Base-by-base conservation (phyloP, 208 protist genomes). In the Wallacemonas sp. region DNA sequence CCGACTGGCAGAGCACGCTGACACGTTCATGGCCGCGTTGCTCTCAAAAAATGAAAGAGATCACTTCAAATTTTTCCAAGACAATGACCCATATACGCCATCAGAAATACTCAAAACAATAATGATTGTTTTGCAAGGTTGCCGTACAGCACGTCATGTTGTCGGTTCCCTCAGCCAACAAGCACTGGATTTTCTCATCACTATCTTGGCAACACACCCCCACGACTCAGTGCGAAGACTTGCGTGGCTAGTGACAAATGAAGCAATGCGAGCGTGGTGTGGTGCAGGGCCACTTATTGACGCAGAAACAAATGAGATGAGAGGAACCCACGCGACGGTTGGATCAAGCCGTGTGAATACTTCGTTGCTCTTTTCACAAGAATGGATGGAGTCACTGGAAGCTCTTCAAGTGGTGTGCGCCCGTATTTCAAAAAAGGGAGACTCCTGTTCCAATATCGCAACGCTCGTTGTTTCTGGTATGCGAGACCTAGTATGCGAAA, bases 51-150 rank as follows among this genome's bases (percentile, higher is more conserved):
- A 67, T 24, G 79, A 86, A 19, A 64, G 63, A 6, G 83, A 90
- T 41, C 80, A 93, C 69, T 80, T 59, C 45, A 59, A 72, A 4
- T 94, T 94, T 75, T 90, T 90, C 56, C 72, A 81, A 46, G 74
- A 79, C 15, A 49, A 15, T 24, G 88, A 94, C 51, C 79, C 82
- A 1, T 90, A 88, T 58, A 82, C 78, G 0, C 82, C 88, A 24
- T 72, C 66, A 27, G 84, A 86, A 65, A 64, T 82, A 41, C 64
- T 86, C 31, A 62, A 66, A 70, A 63, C 65, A 45, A 66, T 79
- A 42, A 61, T 67, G 28, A 53, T 54, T 49, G 54, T 86, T 17
- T 58, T 82, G 41, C 70, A 77, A 60, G 42, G 30, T 33, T 53
- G 76, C 28, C 41, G 64, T 14, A 64, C 55, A 6, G 49, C 31